A percentile compares a stretch with the other conserved stretches of the same genome.
phyloP scores from a whole-genome alignment of 495 filamentous ascomycete species.

The Apodospora peruviana region DNA sequence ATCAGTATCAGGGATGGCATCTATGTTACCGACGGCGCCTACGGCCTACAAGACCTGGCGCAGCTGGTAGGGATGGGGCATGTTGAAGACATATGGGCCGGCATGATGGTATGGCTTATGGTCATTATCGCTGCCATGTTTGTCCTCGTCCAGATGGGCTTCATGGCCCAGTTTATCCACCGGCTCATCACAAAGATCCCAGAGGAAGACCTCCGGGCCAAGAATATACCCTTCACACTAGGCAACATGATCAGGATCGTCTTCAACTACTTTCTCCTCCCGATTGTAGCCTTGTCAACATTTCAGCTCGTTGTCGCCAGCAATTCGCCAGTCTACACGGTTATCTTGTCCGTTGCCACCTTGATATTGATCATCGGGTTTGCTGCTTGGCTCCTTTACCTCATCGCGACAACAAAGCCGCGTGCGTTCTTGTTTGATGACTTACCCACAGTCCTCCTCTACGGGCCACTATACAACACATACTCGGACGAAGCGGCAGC shows the following conservation, averaged over 20 bases:
- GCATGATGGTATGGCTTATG: conserved; percentile 80
- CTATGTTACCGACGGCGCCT: conserved; percentile 63
- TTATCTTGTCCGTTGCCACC: conserved; percentile 67
- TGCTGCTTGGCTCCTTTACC: conserved; percentile 68
- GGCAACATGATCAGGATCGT: conserved; percentile 85
- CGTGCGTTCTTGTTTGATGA: conserved; percentile 87
- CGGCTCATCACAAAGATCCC: conserved; percentile 62
- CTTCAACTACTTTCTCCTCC: conserved; percentile 86
- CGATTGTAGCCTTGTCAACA: conserved; percentile 76
- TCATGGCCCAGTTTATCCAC: conserved; percentile 67
- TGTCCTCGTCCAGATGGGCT: conserved; percentile 72
- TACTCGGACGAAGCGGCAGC: conserved; percentile 82
- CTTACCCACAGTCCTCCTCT: conserved; percentile 79
- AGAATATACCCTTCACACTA: conserved; percentile 88
- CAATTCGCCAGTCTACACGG: conserved; percentile 59
- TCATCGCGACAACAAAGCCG: conserved; percentile 75
- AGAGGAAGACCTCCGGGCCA: conserved; percentile 80
- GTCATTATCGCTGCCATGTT: conserved; percentile 63
- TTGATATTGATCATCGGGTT: conserved; percentile 66
- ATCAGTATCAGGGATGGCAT: conserved; percentile 74
- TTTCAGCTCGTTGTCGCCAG: conserved; percentile 82
- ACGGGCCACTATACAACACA: conserved; percentile 97
- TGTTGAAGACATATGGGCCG: conserved; percentile 82
- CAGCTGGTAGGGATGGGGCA: conserved; percentile 79
- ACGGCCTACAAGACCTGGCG: conserved; percentile 72